A percentile compares a stretch with the other conserved stretches of the same genome.
Conservation (phyloP, 1,284 basidiomycete genomes). For the Salmacisia buchloeana region DNA sequence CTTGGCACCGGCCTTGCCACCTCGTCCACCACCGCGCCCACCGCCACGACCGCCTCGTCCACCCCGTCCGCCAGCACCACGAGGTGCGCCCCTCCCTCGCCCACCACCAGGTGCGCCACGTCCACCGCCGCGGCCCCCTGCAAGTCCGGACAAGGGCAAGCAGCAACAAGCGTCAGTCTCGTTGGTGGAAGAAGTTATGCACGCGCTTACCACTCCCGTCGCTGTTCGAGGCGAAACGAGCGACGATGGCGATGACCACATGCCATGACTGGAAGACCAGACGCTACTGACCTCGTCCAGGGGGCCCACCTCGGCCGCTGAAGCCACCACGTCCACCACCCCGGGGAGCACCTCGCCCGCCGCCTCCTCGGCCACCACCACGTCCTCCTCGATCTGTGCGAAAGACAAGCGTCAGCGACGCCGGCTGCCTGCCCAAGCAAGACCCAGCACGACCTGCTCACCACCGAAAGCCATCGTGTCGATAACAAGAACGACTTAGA, state of each 20-base stretch:
- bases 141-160: neutral
- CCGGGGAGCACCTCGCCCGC: constrained; percentile 35
- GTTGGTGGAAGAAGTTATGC: too few species aligned
- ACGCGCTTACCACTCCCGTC: too few species aligned
- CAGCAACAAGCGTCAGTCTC: neutral
- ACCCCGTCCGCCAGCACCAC: constrained; percentile 21
- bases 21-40: constrained; percentile 35
- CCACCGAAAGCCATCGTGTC: constrained; percentile 2
- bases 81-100: constrained; percentile 17
- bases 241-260: neutral
- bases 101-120: constrained; percentile 9
- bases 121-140: neutral
- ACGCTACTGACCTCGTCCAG: neutral
- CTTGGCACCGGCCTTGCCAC: constrained; percentile 53
- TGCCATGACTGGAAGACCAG: neutral
- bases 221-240: neutral
- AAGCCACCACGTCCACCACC: constrained; percentile 40
- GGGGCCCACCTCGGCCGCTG: constrained; percentile 14
- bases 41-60: constrained; percentile 23
- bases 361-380: constrained; percentile 15
- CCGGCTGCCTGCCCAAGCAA: neutral
- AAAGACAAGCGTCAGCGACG: neutral
- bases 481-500: too few species aligned
- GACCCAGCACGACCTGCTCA: neutral
- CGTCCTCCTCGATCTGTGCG: constrained; percentile 3